Conservation (phyloP, 164 flowering plant genomes). For the Amborella trichopoda region DNA sequence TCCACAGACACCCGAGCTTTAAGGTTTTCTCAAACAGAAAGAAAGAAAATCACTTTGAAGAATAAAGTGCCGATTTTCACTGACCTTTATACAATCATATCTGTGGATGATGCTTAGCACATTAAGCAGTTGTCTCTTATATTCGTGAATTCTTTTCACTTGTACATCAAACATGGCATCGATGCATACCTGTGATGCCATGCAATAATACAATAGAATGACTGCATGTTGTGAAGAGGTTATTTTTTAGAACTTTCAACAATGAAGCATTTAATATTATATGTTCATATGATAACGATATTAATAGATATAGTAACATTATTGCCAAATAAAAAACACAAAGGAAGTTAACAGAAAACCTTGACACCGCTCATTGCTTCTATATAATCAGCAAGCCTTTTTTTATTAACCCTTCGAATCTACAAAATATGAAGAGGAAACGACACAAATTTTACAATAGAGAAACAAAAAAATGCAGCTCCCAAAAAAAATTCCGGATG, state of each 20-base stretch:
- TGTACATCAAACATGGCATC: conserved; percentile 54
- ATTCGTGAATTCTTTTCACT: conserved; percentile 41
- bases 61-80: not conserved
- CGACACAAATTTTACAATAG: conserved; percentile 1
- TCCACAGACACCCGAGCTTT: too few species aligned
- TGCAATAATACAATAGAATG: too few species aligned
- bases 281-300: too few species aligned
- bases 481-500: not conserved
- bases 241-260: not conserved
- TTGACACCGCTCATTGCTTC: conserved; percentile 40
- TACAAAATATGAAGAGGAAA: conserved; percentile 1
- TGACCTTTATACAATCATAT: conserved; percentile 39
- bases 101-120: conserved; percentile 35
- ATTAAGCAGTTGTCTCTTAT: conserved; percentile 43
- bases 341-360: conserved; percentile 21
- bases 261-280: conserved; percentile 1
- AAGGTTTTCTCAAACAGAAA: too few species aligned
- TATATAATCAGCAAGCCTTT: conserved; percentile 45
- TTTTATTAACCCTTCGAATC: conserved; percentile 37
- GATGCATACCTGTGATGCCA: conserved; percentile 29
- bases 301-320: too few species aligned
- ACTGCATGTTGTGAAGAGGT: too few species aligned
- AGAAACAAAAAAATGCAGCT: not conserved
- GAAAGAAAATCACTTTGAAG: too few species aligned
- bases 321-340: too few species aligned